Conservation (phyloP, 805 yeast species). For the Metschnikowia similis region DNA sequence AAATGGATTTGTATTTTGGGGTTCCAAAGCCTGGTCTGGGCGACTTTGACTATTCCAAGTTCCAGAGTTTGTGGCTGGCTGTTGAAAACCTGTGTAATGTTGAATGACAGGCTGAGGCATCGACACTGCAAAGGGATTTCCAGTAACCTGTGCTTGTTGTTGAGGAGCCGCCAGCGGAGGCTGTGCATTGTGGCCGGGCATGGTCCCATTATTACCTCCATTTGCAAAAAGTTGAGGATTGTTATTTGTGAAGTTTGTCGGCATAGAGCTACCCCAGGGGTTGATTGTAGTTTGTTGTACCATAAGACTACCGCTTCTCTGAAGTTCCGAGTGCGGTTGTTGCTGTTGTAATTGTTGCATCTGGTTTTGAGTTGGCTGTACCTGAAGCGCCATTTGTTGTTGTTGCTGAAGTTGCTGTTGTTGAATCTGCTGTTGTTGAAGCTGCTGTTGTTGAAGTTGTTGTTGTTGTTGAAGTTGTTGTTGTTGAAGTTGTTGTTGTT, state of each 20-base stretch:
- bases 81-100: slow-evolving; percentile 10
- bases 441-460: slow-evolving; percentile 5
- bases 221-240: slow-evolving; percentile 7
- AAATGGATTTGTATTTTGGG: slow-evolving; percentile 34
- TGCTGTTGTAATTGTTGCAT: background rate
- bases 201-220: slow-evolving; percentile 48
- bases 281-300: slow-evolving; percentile 38
- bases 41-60: slow-evolving; percentile 20
- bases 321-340: slow-evolving; percentile 6
- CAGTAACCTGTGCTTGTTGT: slow-evolving; percentile 9
- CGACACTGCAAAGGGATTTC: slow-evolving; percentile 11
- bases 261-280: slow-evolving; percentile 33
- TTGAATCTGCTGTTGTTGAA: slow-evolving; percentile 4
- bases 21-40: background rate
- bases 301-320: slow-evolving; percentile 25
- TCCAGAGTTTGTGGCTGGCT: background rate
- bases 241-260: slow-evolving; percentile 8
- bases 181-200: slow-evolving; percentile 51
- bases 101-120: slow-evolving; percentile 8
- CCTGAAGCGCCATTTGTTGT: slow-evolving; percentile 2
- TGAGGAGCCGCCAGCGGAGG: slow-evolving; percentile 18
- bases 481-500: background rate
- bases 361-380: slow-evolving; percentile 1
- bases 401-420: slow-evolving; percentile 5
- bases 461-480: background rate